phyloP scores from a whole-genome alignment of 2,329 filamentous ascomycete species.

The Lasiodiplodia gonubiensis region DNA sequence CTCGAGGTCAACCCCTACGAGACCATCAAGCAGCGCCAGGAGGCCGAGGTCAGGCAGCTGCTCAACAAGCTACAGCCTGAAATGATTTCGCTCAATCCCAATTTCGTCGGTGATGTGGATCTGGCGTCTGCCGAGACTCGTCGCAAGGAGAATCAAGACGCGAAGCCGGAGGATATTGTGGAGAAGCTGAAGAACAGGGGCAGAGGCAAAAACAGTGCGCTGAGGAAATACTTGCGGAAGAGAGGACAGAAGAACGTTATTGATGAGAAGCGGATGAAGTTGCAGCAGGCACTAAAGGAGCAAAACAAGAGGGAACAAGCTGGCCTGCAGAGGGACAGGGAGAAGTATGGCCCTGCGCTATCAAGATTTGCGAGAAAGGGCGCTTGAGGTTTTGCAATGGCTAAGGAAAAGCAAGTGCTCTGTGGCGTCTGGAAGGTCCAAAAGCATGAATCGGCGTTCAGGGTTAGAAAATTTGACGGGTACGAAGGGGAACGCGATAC shows the following conservation, averaged over 20 bases:
- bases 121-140: conserved; percentile 78
- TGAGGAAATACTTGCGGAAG: conserved; percentile 89
- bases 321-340: conserved; percentile 69
- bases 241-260: conserved; percentile 92
- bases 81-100: conserved; percentile 94
- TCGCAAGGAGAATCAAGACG: conserved; percentile 79
- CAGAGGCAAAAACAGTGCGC: conserved; percentile 84
- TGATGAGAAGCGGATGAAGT: conserved; percentile 88
- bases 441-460: conserved; percentile 19
- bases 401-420: background rate
- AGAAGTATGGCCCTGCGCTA: conserved; percentile 83
- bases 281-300: conserved; percentile 78
- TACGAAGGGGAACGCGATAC: background rate
- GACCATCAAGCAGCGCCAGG: conserved; percentile 88
- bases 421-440: conserved; percentile 1
- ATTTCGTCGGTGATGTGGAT: conserved; percentile 89
- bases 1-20: conserved; percentile 93
- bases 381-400: background rate
- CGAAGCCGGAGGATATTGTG: conserved; percentile 65
- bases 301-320: conserved; percentile 71
- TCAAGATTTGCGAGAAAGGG: conserved; percentile 80
- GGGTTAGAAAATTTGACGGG: background rate
- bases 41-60: conserved; percentile 85
- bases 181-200: conserved; percentile 74
- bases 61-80: conserved; percentile 95